Conservation (phyloP, 2,329 filamentous ascomycete species). For the Exophiala sp. region DNA sequence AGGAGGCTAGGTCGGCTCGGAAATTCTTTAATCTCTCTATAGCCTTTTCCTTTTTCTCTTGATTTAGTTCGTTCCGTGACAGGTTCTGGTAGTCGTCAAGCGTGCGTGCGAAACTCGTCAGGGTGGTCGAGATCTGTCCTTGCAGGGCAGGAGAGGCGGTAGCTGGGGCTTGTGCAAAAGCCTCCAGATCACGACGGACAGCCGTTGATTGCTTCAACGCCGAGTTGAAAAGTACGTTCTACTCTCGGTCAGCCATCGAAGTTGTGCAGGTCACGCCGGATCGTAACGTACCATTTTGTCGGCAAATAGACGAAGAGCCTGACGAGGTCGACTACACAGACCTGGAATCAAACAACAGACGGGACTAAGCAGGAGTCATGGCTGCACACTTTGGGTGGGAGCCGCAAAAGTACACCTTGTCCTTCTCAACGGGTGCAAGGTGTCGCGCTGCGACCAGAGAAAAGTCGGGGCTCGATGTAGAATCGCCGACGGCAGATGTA, state of each 20-base stretch:
- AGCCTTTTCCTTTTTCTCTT: constrained; percentile 87
- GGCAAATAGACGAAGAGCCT: background rate
- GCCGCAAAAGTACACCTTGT: constrained; percentile 19
- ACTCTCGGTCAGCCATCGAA: constrained; percentile 1
- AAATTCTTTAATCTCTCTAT: constrained; percentile 80
- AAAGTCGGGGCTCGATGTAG: background rate
- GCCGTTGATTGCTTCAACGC: constrained; percentile 77
- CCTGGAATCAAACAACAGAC: background rate
- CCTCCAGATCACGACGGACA: constrained; percentile 68
- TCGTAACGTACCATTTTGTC: constrained; percentile 15
- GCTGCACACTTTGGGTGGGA: too few species aligned
- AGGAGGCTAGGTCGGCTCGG: constrained; percentile 72
- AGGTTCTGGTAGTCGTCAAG: constrained; percentile 86
- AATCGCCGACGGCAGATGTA: background rate
- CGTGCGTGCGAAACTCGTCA: constrained; percentile 78
- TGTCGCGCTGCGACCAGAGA: background rate
- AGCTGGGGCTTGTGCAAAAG: constrained; percentile 55
- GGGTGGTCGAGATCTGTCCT: constrained; percentile 68
- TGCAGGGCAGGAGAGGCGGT: constrained; percentile 59
- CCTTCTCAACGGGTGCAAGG: constrained; percentile 4
- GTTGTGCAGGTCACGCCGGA: background rate
- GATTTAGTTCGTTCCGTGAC: constrained; percentile 80
- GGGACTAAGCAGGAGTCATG: too few species aligned
- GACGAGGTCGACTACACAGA: background rate
- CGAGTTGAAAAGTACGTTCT: constrained; percentile 83